Evolutionary conservation across 805 yeast species (phyloP), one percentile per base, ranked within the genome.

Genomic region (Candida montana): DNA sequence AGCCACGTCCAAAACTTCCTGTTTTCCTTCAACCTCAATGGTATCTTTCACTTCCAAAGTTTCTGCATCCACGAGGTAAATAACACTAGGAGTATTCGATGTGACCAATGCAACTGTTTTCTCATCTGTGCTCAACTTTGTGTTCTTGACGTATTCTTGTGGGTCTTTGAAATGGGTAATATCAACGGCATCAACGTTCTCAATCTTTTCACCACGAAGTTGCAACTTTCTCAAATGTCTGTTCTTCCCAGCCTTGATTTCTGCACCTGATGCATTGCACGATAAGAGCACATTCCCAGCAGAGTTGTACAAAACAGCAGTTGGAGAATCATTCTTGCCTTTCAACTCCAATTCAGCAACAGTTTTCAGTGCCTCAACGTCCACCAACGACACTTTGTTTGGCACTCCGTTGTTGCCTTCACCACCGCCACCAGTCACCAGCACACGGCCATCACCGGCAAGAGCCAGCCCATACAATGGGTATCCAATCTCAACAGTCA

Each of bases 401-500:
- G 90, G 84, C 41, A 88, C 79, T 24, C 95, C 96, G 54, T 87
- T 83, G 55, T 80, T 81, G 9, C 95, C 95, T 59, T 87, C 95
- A 20, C 97, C 98, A 24, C 97, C 97, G 34, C 99, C 99, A 32
- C 99, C 99, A 3, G 88, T 79, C 23, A 83, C 83, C 37, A 89
- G 61, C 21, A 90, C 59, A 2, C 80, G 74, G 46, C 68, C 64
- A 48, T 79, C 72, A 50, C 75, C 70, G 34, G 81, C 67, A 58
- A 87, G 89, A 46, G 77, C 75, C 40, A 91, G 81, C 3, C 88
- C 91, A 52, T 83, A 85, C 11, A 89, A 71, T 1, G 99, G 98
- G 53, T 79, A 83, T 7, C 40, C 40, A 13, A 37, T 37, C n/a
- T 37, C 40, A 7, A 37, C 16, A 24, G 35, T 37, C 40, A 37